These are phyloP conservation scores for Geotrichum macrosporum DNA, from an alignment of 1,139 yeast genomes.

Conservation along the genomic window DNA sequence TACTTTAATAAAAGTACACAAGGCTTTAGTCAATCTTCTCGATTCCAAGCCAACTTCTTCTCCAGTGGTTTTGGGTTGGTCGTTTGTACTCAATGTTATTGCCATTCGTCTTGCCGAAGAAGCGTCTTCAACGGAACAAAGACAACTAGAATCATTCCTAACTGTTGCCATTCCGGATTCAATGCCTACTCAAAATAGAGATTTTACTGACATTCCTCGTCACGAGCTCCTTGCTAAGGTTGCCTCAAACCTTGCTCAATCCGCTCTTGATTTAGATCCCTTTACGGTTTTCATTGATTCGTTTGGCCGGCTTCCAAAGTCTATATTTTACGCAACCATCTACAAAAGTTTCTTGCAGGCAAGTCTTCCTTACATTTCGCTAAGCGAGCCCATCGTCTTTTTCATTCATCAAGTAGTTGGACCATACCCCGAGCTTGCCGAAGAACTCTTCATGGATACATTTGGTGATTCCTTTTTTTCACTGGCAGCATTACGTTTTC, in stretches of 20 bases:
- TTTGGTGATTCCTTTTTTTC: constrained; percentile 54
- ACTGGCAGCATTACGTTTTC: constrained; percentile 68
- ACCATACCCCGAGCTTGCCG: constrained; percentile 55
- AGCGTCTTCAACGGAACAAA: constrained; percentile 29
- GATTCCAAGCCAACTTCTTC: constrained; percentile 42
- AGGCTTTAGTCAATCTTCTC: constrained; percentile 31
- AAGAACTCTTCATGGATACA: constrained; percentile 54
- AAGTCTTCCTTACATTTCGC: constrained; percentile 57
- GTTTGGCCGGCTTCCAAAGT: constrained; percentile 43
- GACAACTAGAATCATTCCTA: constrained; percentile 30
- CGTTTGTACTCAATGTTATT: constrained; percentile 57
- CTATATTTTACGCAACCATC: constrained; percentile 52
- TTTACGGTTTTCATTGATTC: constrained; percentile 43
- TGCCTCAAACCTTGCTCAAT: constrained; percentile 32
- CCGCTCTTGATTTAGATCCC: constrained; percentile 46
- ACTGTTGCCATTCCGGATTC: constrained; percentile 18
- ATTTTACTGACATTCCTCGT: constrained; percentile 14
- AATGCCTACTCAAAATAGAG: constrained; percentile 11
- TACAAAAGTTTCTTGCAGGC: constrained; percentile 57
- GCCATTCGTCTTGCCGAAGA: constrained; percentile 47
- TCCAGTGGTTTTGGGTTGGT: constrained; percentile 64
- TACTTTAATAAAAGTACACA: constrained; percentile 44
- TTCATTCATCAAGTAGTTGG: constrained; percentile 50
- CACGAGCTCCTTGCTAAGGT: constrained; percentile 19
- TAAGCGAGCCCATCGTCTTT: constrained; percentile 53